phyloP scores from a whole-genome alignment of 1,284 basidiomycete genomes.

The Lentinula novae-zelandiae region DNA sequence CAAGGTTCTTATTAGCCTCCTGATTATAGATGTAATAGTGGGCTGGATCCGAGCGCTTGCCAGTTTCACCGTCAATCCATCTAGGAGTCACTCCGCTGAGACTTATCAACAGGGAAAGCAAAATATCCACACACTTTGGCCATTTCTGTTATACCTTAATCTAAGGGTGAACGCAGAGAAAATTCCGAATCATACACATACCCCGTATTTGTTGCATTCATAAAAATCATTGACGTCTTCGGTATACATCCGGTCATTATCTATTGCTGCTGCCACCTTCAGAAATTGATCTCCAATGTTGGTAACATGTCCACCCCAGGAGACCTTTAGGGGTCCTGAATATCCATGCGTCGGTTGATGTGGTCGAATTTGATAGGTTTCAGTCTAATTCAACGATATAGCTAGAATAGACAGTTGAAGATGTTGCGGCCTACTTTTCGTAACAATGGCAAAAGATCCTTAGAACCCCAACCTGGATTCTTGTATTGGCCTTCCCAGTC shows the following conservation, averaged over 20 bases:
- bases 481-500: conserved; percentile 31
- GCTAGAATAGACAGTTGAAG: neutral
- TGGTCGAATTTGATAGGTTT: conserved; percentile 32
- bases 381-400: conserved; percentile 23
- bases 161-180: too few relatives aligned
- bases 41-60: conserved; percentile 5
- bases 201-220: conserved; percentile 8
- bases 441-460: conserved; percentile 36
- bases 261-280: conserved; percentile 24
- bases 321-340: conserved; percentile 29
- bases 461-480: conserved; percentile 38
- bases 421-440: conserved; percentile 28
- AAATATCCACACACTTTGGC: neutral
- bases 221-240: conserved; percentile 26
- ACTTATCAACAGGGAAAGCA: neutral
- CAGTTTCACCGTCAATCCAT: conserved; percentile 4
- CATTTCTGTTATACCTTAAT: neutral
- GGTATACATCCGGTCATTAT: conserved; percentile 21
- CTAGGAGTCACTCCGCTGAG: neutral
- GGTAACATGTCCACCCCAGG: conserved; percentile 22
- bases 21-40: conserved; percentile 10
- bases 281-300: conserved; percentile 26
- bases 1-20: conserved; percentile 4
- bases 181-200: neutral
- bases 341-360: conserved; percentile 29